A percentile compares a stretch with the other conserved stretches of the same genome.
These are phyloP conservation scores for Fusarium foetens DNA, from an alignment of 2,329 filamentous ascomycete species.

Conservation along the genomic window DNA sequence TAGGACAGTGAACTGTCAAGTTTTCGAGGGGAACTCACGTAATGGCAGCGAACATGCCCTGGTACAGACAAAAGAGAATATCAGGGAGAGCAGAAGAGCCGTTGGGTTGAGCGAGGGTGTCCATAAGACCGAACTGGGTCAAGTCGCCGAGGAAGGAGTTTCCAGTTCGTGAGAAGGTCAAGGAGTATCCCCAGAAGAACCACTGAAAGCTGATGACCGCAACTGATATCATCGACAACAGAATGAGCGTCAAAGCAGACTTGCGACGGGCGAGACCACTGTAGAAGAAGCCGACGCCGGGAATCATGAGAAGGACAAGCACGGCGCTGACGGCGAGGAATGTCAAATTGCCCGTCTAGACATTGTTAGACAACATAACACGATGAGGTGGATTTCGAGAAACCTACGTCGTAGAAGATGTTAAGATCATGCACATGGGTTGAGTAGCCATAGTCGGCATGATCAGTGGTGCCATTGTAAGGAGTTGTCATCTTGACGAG, in stretches of 20 bases:
- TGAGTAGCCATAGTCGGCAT: slow-evolving; percentile 63
- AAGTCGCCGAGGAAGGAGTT: slow-evolving; percentile 83
- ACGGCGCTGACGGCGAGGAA: slow-evolving; percentile 83
- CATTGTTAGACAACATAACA: background rate
- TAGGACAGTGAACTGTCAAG: background rate
- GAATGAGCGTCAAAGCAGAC: slow-evolving; percentile 86
- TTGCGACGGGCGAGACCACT: slow-evolving; percentile 89
- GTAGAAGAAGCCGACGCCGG: slow-evolving; percentile 95
- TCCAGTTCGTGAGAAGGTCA: slow-evolving; percentile 84
- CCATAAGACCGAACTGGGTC: slow-evolving; percentile 81
- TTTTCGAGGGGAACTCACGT: slow-evolving; percentile 67
- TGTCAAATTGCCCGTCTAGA: slow-evolving; percentile 79
- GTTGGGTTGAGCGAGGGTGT: slow-evolving; percentile 80
- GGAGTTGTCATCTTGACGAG: slow-evolving; percentile 46
- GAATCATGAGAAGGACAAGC: slow-evolving; percentile 91
- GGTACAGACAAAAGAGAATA: slow-evolving; percentile 84
- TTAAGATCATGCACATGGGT: slow-evolving; percentile 75
- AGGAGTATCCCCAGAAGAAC: slow-evolving; percentile 95
- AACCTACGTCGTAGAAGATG: slow-evolving; percentile 79
- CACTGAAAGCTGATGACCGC: slow-evolving; percentile 88
- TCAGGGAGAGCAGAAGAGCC: slow-evolving; percentile 79
- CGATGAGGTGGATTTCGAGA: background rate
- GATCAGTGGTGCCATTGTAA: slow-evolving; percentile 63
- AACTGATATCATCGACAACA: slow-evolving; percentile 83
- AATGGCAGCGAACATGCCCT: slow-evolving; percentile 90